Conservation (phyloP, 1,284 basidiomycete genomes). For the Leucoagaricus sp. region DNA sequence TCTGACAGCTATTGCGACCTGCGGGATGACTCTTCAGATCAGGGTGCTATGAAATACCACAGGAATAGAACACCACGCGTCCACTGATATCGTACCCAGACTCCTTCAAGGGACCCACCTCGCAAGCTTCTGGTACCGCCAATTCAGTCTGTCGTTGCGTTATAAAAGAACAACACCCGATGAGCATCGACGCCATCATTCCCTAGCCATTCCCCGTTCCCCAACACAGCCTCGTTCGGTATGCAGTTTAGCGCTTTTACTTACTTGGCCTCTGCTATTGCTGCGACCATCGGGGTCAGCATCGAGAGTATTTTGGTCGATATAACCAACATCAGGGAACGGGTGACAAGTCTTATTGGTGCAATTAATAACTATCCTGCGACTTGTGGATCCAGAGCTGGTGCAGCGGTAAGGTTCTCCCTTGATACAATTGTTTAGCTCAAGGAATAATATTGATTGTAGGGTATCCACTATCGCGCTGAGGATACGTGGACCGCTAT, state of each 20-base stretch:
- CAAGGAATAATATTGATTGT: background rate
- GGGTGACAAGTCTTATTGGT: background rate
- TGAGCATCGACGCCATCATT: too few relatives aligned
- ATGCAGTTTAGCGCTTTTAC: background rate
- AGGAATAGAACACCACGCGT: background rate
- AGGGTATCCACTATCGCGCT: background rate
- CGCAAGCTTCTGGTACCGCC: background rate
- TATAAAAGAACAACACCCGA: background rate
- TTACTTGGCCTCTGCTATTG: background rate
- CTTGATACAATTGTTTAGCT: background rate
- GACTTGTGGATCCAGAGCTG: background rate
- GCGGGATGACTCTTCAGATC: background rate
- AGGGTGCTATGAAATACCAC: background rate
- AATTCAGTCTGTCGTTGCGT: background rate
- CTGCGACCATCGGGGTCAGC: background rate
- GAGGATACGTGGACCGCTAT: background rate
- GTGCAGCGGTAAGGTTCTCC: background rate
- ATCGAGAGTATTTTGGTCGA: background rate
- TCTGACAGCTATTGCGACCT: background rate
- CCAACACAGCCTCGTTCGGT: background rate
- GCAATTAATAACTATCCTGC: background rate
- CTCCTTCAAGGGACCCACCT: background rate
- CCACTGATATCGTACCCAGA: background rate
- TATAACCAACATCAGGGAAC: background rate
- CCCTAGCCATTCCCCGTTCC: background rate